Percentiles rank a stretch among this genome's conserved stretches.
Conservation (phyloP, 1,284 basidiomycete genomes). For the Sanghuangporus sanghuang region DNA sequence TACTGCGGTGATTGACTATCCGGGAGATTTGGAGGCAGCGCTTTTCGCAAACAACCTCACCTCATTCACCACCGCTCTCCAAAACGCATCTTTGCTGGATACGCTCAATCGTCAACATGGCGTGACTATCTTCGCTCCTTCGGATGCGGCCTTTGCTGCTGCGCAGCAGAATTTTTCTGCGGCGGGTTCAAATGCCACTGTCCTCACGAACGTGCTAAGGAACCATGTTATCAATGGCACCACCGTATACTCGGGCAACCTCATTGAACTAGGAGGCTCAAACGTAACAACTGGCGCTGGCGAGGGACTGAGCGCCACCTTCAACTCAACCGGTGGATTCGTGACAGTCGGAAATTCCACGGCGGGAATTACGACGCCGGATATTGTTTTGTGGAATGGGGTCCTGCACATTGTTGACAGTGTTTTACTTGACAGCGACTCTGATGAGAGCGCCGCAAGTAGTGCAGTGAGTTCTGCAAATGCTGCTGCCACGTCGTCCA, state of each 20-base stretch:
- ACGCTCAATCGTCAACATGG: slow-evolving; percentile 41
- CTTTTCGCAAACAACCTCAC: slow-evolving; percentile 39
- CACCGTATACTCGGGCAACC: slow-evolving; percentile 55
- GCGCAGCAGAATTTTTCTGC: slow-evolving; percentile 30
- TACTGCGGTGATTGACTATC: slow-evolving; percentile 48
- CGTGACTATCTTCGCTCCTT: slow-evolving; percentile 69
- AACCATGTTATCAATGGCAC: slow-evolving; percentile 75
- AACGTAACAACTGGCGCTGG: slow-evolving; percentile 57
- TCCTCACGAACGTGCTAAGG: slow-evolving; percentile 41
- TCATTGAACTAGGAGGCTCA: slow-evolving; percentile 27
- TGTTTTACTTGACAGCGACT: slow-evolving; percentile 52
- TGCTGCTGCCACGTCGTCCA: slow-evolving; percentile 4
- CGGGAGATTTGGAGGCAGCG: slow-evolving; percentile 42
- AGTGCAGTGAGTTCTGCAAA: slow-evolving; percentile 34
- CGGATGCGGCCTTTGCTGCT: slow-evolving; percentile 42
- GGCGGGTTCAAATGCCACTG: slow-evolving; percentile 41
- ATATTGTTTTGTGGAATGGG: slow-evolving; percentile 67
- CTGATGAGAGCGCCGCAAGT: slow-evolving; percentile 45
- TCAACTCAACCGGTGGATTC: slow-evolving; percentile 59
- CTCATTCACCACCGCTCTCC: slow-evolving; percentile 29
- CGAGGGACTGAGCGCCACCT: slow-evolving; percentile 44
- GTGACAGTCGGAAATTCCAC: slow-evolving; percentile 50
- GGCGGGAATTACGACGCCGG: slow-evolving; percentile 54
- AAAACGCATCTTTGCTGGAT: slow-evolving; percentile 34
- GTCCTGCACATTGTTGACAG: slow-evolving; percentile 68